Conservation (phyloP, 2,329 filamentous ascomycete species). For the Epichloe uncinata region DNA sequence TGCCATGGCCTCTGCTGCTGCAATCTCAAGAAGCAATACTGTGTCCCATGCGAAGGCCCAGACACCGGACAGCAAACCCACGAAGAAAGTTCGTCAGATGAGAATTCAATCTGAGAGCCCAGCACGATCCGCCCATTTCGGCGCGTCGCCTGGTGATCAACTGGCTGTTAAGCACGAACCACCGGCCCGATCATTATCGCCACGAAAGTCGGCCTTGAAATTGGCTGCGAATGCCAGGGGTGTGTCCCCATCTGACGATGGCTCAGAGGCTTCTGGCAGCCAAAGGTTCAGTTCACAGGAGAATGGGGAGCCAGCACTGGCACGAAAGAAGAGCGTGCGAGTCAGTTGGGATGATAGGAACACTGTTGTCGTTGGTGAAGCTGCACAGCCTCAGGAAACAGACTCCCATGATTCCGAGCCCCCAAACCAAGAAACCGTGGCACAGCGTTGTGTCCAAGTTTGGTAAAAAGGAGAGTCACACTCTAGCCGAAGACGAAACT, state of each 20-base stretch:
- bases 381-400: conserved; percentile 22
- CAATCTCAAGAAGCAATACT: conserved; percentile 9
- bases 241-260: conserved; percentile 35
- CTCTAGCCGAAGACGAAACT: conserved; percentile 47
- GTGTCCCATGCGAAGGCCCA: neutral
- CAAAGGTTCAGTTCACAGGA: conserved; percentile 13
- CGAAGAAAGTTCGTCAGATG: conserved; percentile 11
- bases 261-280: conserved; percentile 29
- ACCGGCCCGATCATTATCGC: conserved; percentile 57
- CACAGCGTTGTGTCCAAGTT: conserved; percentile 33
- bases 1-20: conserved; percentile 17
- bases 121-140: conserved; percentile 55
- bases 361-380: conserved; percentile 40
- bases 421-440: conserved; percentile 34
- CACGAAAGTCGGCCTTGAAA: conserved; percentile 67
- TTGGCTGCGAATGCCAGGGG: conserved; percentile 38
- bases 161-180: conserved; percentile 52
- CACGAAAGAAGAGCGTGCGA: conserved; percentile 51
- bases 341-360: conserved; percentile 68
- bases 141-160: conserved; percentile 35
- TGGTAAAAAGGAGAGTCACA: conserved; percentile 37
- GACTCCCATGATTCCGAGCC: conserved; percentile 24
- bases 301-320: conserved; percentile 23
- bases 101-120: conserved; percentile 45
- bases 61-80: conserved; percentile 1